Evolutionary conservation across 2,329 filamentous ascomycete species (phyloP), one percentile per base, ranked within the genome.

Genomic region (Calonectria hongkongensis): DNA sequence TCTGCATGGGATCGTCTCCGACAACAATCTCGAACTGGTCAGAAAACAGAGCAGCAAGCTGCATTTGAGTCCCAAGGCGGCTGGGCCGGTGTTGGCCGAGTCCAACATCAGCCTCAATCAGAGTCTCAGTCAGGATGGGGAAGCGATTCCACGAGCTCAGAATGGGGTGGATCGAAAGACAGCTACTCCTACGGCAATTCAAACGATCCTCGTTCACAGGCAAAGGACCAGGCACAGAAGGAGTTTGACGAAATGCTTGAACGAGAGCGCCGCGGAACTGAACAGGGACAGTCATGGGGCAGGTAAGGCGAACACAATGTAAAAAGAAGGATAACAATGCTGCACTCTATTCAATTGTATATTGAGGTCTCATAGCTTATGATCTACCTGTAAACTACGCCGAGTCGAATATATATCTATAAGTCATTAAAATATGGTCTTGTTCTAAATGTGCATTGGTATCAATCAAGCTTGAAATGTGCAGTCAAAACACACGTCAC

Each of bases 181-280:
- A 79, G 75, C 41, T 87, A 83, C 72, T 75, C 82, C 0, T 88
- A 83, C 70, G 81, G 82, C 4, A 73, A 75, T 4, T 72, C 79
- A 2, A 86, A 87, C 10, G 83, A 84, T 67, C 84, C 87, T 27
- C 83, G 78, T 70, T 74, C 77, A 4, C 77, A 81, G 18, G 84
- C 83, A 51, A 88, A 85, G 77, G 83, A 84, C 10, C 84, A 87
- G 73, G 87, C 88, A 7, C 88, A 90, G 71, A 84, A 82, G 71
- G 87, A 90, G 36, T 90, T 89, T 74, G 88, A 90, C 71, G 82
- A 82, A 25, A 81, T 89, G 70, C 69, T 89, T 3, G 88, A 89
- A 50, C 81, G 83, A 16, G 88, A 89, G 71, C 81, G 85, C 27
- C 79, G 73, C 18, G 82, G 81, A 27, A 71, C 67, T 4, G 81